Evolutionary conservation across 2,329 filamentous ascomycete species (phyloP).

Genomic region (Cercospora citrullina): DNA sequence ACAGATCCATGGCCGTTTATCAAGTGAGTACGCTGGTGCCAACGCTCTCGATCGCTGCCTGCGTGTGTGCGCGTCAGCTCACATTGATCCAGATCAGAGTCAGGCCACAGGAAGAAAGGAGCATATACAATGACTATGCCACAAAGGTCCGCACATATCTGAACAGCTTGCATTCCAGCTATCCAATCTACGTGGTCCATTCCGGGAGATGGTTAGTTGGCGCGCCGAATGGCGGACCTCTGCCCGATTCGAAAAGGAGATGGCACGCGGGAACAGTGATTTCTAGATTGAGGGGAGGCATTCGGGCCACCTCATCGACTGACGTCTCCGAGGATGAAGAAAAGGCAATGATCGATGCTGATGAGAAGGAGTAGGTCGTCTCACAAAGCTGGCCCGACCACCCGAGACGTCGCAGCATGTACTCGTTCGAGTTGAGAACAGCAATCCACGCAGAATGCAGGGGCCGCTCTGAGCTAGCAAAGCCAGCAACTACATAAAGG

Average conservation of each 20-base stretch:
- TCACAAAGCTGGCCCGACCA: not conserved
- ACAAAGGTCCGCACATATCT: not conserved
- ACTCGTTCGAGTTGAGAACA: not conserved
- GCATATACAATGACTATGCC: not conserved
- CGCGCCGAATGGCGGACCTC: not conserved
- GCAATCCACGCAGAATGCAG: not conserved
- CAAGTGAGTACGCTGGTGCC: not conserved
- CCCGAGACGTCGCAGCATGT: not conserved
- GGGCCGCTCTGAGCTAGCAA: not conserved
- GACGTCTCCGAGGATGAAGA: not conserved
- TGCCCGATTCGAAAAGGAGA: not conserved
- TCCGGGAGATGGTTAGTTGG: not conserved
- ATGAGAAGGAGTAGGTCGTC: not conserved
- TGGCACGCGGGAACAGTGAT: not conserved
- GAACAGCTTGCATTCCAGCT: not conserved
- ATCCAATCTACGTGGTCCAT: not conserved
- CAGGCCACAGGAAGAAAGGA: not conserved
- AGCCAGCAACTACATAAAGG: not conserved
- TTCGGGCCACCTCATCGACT: not conserved
- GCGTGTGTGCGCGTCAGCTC: not conserved
- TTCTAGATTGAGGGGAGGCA: not conserved
- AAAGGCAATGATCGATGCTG: not conserved
- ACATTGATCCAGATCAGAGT: not conserved
- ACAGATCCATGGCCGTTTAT: not conserved
- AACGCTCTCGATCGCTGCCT: not conserved